Conservation (phyloP, 371 early-diverging fungal species). For the Mucor racemosus region DNA sequence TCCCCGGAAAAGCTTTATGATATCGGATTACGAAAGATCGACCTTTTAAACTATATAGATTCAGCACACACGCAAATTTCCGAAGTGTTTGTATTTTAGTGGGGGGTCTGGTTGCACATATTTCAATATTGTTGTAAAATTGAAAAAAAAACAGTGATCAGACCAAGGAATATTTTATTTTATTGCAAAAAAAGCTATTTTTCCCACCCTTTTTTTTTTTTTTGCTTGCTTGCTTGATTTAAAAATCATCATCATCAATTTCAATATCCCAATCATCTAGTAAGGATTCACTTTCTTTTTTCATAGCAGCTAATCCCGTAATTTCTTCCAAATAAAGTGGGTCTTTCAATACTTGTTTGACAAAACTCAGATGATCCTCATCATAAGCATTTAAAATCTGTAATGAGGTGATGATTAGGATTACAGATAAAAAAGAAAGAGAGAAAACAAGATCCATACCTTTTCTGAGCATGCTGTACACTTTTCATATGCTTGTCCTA, state of each 20-base stretch:
- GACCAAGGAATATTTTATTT: constrained; percentile 4
- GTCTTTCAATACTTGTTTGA: constrained; percentile 73
- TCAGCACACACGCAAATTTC: constrained; percentile 9
- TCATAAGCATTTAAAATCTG: constrained; percentile 68
- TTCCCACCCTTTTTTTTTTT: constrained; percentile 13
- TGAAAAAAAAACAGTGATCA: constrained; percentile 2
- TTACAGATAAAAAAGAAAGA: not conserved
- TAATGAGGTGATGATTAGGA: constrained; percentile 1
- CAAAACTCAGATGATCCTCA: constrained; percentile 69
- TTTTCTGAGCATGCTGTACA: constrained; percentile 91
- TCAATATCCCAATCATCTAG: constrained; percentile 67
- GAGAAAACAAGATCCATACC: constrained; percentile 31
- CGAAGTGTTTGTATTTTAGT: not conserved
- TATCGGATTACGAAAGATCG: constrained; percentile 7
- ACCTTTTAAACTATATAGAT: constrained; percentile 5
- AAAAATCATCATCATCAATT: constrained; percentile 53
- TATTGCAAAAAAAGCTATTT: constrained; percentile 2
- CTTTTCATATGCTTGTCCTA: constrained; percentile 84
- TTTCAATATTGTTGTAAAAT: not conserved
- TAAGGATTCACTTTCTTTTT: constrained; percentile 71
- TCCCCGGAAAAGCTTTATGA: constrained; percentile 4
- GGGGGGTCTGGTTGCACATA: not conserved
- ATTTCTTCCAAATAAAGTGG: constrained; percentile 81
- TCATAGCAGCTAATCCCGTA: constrained; percentile 80
- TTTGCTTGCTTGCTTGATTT: not conserved